A percentile compares a stretch with the other conserved stretches of the same genome.
These are phyloP conservation scores for Cryptococcus maquisensis DNA, from an alignment of 1,284 basidiomycete genomes.

Conservation along the genomic window DNA sequence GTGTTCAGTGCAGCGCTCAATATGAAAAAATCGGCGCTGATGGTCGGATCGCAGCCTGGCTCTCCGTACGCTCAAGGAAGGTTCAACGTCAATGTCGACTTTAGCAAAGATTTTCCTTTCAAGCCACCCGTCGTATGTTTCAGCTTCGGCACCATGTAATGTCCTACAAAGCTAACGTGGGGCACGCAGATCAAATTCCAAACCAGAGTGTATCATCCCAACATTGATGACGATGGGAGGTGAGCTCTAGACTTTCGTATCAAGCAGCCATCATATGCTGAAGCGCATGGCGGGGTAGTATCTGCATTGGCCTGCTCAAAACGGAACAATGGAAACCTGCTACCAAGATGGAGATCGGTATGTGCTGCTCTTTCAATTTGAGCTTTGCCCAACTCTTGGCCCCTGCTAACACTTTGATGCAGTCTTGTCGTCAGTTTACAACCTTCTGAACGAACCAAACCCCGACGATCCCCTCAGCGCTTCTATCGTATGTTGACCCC, in stretches of 20 bases:
- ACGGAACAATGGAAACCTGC: conserved; percentile 75
- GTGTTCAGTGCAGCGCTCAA: not conserved
- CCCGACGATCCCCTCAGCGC: conserved; percentile 77
- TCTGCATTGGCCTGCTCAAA: conserved; percentile 50
- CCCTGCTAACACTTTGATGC: not conserved
- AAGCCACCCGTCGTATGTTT: conserved; percentile 70
- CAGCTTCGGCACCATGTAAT: not conserved
- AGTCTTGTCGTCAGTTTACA: conserved; percentile 75
- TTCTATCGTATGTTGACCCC: conserved; percentile 40
- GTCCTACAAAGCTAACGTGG: not conserved
- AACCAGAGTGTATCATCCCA: conserved; percentile 88
- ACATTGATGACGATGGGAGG: conserved; percentile 88
- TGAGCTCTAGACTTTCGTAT: conserved; percentile 47
- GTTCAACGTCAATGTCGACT: conserved; percentile 67
- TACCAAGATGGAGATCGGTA: conserved; percentile 68
- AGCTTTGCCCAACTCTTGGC: too few relatives aligned
- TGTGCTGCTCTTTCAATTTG: conserved; percentile 29
- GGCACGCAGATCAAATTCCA: conserved; percentile 66
- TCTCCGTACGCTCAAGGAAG: conserved; percentile 81
- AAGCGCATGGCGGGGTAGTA: conserved; percentile 50
- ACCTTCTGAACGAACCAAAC: conserved; percentile 82
- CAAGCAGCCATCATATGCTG: not conserved
- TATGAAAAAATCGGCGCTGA: not conserved
- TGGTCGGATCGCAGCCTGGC: conserved; percentile 54
- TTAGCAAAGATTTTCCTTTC: conserved; percentile 80